phyloP scores from a whole-genome alignment of 2,329 filamentous ascomycete genomes.

The Bipolaris zeicola region DNA sequence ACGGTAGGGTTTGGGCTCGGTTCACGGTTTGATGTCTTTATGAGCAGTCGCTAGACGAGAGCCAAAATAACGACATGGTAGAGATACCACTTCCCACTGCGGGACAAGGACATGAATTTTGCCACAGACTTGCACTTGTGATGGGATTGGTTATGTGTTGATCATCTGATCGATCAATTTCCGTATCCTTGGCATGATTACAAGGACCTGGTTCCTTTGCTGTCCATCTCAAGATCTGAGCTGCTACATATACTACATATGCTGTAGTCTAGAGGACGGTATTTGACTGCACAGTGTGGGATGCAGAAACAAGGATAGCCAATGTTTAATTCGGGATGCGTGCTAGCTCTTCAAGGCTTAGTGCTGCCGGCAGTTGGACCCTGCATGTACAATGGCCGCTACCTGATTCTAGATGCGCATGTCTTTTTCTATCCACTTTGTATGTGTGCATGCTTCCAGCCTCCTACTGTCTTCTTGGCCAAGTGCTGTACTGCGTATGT shows the following conservation, averaged over 20 bases:
- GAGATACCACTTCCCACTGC: conserved; percentile 28
- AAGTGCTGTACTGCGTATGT: not conserved
- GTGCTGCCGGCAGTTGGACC: not conserved
- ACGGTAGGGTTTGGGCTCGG: conserved; percentile 27
- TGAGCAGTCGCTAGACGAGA: conserved; percentile 39
- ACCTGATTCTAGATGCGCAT: no score
- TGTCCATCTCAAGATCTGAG: not conserved
- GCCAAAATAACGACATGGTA: conserved; percentile 32
- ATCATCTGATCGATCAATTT: not conserved
- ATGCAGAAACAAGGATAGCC: not conserved
- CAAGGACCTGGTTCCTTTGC: not conserved
- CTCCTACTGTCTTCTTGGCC: not conserved
- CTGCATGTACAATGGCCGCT: not conserved
- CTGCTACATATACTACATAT: not conserved
- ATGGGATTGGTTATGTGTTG: not conserved
- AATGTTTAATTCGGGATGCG: not conserved
- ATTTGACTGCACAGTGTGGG: no score
- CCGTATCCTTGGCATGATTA: not conserved
- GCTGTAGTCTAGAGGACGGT: no score
- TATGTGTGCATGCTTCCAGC: not conserved
- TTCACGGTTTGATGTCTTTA: conserved; percentile 42
- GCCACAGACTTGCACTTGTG: conserved; percentile 6
- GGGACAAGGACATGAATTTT: conserved; percentile 17
- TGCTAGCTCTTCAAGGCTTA: not conserved
- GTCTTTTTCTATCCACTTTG: not conserved